Evolutionary conservation across 306 rosid species (phyloP), one percentile per base, ranked within the genome.

Genomic region (Casuarina equisetifolia): DNA sequence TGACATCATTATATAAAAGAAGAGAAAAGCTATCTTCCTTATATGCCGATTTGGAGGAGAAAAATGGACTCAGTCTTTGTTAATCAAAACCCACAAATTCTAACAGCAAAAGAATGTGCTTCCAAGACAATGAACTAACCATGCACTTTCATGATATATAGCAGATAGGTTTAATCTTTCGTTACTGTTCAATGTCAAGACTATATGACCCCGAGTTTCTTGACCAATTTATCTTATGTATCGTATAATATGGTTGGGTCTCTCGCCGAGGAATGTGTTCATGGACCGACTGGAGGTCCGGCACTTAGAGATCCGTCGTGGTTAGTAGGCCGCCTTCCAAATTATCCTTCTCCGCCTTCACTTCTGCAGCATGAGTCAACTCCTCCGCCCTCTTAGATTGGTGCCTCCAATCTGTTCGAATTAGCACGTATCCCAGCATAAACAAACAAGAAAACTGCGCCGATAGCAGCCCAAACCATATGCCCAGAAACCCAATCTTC

Each of bases 391-490:
- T 84, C 54, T 13, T 78, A 77, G 82, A 79, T 78, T 89, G 96
- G 3, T 88, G 90, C 17, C 78, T 80, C 98, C 98, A 94, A 77
- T 94, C 98, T 25, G 97, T 94, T 64, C 53, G 84, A 53, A 85
- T 25, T 76, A 92, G 73, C 19, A 89, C 78, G 59, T 82, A 85
- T 5, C 87, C 67, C 97, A 94, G 79, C 97, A 92, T 90, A 70
- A 77, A 78, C 46, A 94, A 49, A 76, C 98, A 94, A 17, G 97
- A 86, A 35, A 78, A 43, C 62, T 94, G 97, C 32, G 98, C 93
- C 9, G 97, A 88, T 11, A 94, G 80, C 85, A 94, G 80, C 64
- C 98, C 98, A 74, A 61, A 68, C 98, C 97, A 94, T 19, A 94
- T 79, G 35, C 98, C 98, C 62, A 84, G 57, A 76, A 94, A 89